phyloP scores from a whole-genome alignment of 345 rosid genomes.

The Eucalyptus lansdowneana region DNA sequence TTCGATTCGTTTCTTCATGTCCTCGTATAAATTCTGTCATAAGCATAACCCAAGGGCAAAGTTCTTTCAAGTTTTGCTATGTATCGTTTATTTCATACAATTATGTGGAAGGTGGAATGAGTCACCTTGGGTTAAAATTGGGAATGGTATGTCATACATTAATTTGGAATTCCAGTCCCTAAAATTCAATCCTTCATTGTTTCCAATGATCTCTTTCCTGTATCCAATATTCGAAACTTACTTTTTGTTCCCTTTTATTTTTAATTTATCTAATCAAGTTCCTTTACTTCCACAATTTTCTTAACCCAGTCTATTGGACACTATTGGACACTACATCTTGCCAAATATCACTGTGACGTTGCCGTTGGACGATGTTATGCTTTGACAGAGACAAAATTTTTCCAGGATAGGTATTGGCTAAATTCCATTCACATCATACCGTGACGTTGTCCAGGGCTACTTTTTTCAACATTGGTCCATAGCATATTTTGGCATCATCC shows the following conservation, averaged over 20 bases:
- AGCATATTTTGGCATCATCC: not conserved
- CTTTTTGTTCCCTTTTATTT: not conserved
- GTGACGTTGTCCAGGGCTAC: not conserved
- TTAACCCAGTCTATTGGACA: no score
- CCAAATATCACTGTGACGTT: no score
- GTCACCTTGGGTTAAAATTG: not conserved
- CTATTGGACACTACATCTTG: no score
- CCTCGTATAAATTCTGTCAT: constrained; percentile 16
- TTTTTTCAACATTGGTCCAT: not conserved
- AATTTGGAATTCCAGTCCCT: not conserved
- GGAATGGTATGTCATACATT: not conserved
- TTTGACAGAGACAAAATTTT: not conserved
- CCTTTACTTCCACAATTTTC: not conserved
- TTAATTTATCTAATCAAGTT: not conserved
- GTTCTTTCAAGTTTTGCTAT: not conserved
- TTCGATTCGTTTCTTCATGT: constrained; percentile 11
- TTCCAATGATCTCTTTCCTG: not conserved
- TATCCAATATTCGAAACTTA: not conserved
- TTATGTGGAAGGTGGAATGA: not conserved
- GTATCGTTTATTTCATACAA: not conserved
- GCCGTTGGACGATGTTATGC: no score
- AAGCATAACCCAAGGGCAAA: not conserved
- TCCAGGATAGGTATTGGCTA: not conserved
- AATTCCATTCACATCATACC: not conserved
- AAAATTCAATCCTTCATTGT: not conserved